Conservation (phyloP, 805 yeast genomes). For the Metschnikowia continentalis region DNA sequence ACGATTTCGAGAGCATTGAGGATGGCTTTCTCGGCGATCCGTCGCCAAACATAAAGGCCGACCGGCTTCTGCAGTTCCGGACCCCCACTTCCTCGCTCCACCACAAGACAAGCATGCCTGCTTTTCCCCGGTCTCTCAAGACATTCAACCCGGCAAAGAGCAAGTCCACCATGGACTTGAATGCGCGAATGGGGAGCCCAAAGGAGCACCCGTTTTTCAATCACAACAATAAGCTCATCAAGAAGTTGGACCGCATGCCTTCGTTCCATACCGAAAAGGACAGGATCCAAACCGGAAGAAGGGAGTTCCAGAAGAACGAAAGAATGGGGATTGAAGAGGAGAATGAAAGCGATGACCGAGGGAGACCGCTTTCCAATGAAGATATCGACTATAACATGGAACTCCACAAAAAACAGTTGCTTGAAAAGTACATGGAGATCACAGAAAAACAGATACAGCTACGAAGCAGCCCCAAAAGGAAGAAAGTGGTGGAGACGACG, state of each 20-base stretch:
- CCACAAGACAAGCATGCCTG: conserved; percentile 22
- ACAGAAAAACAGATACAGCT: conserved; percentile 18
- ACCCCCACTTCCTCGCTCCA: conserved; percentile 4
- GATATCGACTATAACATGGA: conserved; percentile 18
- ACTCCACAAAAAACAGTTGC: conserved; percentile 24
- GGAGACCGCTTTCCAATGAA: conserved; percentile 3
- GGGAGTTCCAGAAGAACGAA: conserved; percentile 1
- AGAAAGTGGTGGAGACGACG: not conserved
- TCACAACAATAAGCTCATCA: conserved; percentile 30
- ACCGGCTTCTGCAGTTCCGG: conserved; percentile 13
- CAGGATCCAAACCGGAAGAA: conserved; percentile 2
- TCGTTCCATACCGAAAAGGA: conserved; percentile 26
- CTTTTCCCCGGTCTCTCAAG: conserved; percentile 13
- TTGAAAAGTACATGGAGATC: conserved; percentile 31
- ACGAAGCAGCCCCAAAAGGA: conserved; percentile 13
- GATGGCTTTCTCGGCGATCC: conserved; percentile 30
- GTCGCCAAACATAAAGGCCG: conserved; percentile 8
- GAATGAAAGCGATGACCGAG: not conserved
- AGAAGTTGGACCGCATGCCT: conserved; percentile 39
- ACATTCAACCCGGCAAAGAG: conserved; percentile 22
- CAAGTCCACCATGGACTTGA: conserved; percentile 33
- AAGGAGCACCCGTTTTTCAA: conserved; percentile 28
- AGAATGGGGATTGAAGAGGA: too few species aligned
- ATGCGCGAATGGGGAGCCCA: conserved; percentile 8
- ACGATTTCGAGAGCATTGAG: conserved; percentile 35